Evolutionary conservation across 2,329 filamentous ascomycete species (phyloP), one percentile per base, ranked within the genome.

Genomic region (Trichoderma atroviride): DNA sequence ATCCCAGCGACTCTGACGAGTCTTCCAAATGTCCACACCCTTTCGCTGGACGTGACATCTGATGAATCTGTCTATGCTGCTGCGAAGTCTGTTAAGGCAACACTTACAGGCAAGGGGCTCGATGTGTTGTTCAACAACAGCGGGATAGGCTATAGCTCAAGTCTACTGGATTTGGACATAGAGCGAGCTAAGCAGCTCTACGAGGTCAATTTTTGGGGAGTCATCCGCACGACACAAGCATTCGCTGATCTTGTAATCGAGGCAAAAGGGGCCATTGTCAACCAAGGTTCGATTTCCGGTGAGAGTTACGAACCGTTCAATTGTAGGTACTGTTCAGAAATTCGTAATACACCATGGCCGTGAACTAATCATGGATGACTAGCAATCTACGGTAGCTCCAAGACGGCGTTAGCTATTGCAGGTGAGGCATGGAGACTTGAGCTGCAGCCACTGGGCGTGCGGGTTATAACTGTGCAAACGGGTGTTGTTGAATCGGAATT

Each of bases 91-190:
- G 65, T 73, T 2, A 50, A 47, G 29, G 53, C 55, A 11, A 22
- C 43, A 22, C 35, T 50, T 33, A 14, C 1, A n/a, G 55, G 68
- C 40, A 16, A 72, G 4, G 72, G 70, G 37, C 69, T 79, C 14
- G 74, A 78, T 43, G 66, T 76, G n/a, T 74, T 79, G n/a, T 70
- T 79, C 31, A 79, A 79, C 35, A 78, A 78, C 70, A 75, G 76
- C 4, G 75, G 74, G 2, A 61, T 65, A 31, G 72, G 70, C 50
- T 75, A 75, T 66, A 71, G 70, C 0, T 74, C 74, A 72, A 74
- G 75, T 31, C 57, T 74, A 9, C 61, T 75, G 5, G 75, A 78
- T 43, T 57, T 73, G 57, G 69, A 73, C 3, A 59, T 75, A 3
- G 72, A 71, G 1, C 40, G 55, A 10, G 74, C 74, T 0, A 72